Conservation (phyloP, 2,329 filamentous ascomycete species). For the Nothomitra cinnamomea region DNA sequence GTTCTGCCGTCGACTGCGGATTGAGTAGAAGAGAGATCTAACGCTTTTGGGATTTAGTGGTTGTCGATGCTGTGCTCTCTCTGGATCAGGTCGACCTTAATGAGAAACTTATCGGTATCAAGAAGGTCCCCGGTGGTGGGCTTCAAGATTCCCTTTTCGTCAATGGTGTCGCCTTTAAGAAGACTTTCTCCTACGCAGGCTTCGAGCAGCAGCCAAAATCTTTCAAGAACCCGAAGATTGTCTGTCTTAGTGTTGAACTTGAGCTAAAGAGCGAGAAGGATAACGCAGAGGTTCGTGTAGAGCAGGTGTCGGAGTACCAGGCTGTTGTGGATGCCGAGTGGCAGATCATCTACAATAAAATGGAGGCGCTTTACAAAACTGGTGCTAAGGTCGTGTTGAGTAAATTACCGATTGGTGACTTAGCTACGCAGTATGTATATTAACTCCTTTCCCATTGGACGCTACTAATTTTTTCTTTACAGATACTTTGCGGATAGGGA, state of each 20-base stretch:
- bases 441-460: conserved; percentile 3
- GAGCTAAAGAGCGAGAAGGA: conserved; percentile 99
- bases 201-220: conserved; percentile 98
- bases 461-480: conserved; percentile 3
- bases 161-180: conserved; percentile 98
- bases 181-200: conserved; percentile 97
- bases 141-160: conserved; percentile 93
- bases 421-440: conserved; percentile 62
- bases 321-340: conserved; percentile 98
- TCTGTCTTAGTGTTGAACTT: conserved; percentile 93
- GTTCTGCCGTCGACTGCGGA: conserved; percentile 21
- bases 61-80: conserved; percentile 88
- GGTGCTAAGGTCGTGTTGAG: conserved; percentile 95
- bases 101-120: conserved; percentile 93
- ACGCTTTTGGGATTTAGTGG: conserved; percentile 45
- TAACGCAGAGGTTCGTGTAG: conserved; percentile 93
- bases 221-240: conserved; percentile 87
- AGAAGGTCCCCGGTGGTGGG: conserved; percentile 93
- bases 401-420: conserved; percentile 91
- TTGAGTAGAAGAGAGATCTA: conserved; percentile 4
- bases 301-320: conserved; percentile 98
- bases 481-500: conserved; percentile 89
- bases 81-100: conserved; percentile 95
- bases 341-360: conserved; percentile 99
- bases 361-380: conserved; percentile 84